Evolutionary conservation across 1,139 yeast species (phyloP).

Genomic region (Pichia sp.): DNA sequence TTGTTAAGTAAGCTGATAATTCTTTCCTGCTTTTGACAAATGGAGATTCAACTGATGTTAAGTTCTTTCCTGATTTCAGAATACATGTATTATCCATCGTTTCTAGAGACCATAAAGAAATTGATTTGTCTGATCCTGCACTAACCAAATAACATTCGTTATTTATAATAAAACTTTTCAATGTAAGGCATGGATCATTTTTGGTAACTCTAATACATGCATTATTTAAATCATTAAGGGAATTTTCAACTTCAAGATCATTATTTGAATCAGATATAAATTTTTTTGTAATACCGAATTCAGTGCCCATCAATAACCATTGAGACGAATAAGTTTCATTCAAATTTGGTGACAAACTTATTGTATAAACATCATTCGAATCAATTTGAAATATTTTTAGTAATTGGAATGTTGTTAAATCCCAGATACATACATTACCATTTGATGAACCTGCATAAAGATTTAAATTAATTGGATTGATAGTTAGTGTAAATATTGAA

Average conservation of each 20-base stretch:
- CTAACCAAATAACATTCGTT: slow-evolving; percentile 36
- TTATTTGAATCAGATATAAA: slow-evolving; percentile 36
- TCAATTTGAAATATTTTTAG: slow-evolving; percentile 51
- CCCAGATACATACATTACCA: slow-evolving; percentile 77
- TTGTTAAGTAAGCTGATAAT: slow-evolving; percentile 22
- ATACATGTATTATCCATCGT: slow-evolving; percentile 12
- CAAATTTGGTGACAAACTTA: slow-evolving; percentile 39
- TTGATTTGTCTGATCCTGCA: slow-evolving; percentile 56
- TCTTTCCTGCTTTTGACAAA: not conserved
- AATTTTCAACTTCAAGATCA: slow-evolving; percentile 30
- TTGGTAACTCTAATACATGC: slow-evolving; percentile 12
- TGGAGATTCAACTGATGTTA: slow-evolving; percentile 30
- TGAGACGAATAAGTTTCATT: slow-evolving; percentile 31
- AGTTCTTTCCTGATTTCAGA: not conserved
- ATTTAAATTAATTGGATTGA: slow-evolving; percentile 35
- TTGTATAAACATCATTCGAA: slow-evolving; percentile 42
- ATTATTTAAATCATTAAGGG: slow-evolving; percentile 21
- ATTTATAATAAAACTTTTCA: slow-evolving; percentile 21
- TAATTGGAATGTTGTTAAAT: slow-evolving; percentile 68
- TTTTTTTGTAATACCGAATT: slow-evolving; percentile 50
- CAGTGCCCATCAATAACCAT: slow-evolving; percentile 47
- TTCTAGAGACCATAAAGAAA: slow-evolving; percentile 52
- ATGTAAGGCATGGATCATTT: slow-evolving; percentile 23
- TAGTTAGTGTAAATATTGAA: slow-evolving; percentile 60
- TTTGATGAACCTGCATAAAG: slow-evolving; percentile 73